These are phyloP conservation scores for Tagetes patula DNA, from an alignment of 129 eudicot species.

Conservation along the genomic window DNA sequence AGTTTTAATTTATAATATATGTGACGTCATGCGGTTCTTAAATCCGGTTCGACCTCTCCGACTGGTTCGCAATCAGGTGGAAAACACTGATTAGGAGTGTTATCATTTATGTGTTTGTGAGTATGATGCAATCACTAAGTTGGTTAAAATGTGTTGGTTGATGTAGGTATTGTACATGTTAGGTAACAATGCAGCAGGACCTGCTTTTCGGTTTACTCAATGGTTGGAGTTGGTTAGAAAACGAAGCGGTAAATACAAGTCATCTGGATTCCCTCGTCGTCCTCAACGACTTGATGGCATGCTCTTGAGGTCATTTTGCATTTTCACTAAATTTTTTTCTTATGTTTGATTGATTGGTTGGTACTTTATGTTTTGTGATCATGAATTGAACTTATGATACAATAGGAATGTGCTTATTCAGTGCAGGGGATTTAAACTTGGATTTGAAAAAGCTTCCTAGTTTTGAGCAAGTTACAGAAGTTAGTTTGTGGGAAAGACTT, in stretches of 20 bases:
- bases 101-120: background rate
- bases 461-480: slow-evolving; percentile 66
- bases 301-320: slow-evolving; percentile 55
- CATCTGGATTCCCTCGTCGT: slow-evolving; percentile 78
- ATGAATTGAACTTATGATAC: background rate
- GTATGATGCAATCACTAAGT: background rate
- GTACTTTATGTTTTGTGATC: background rate
- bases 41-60: too few species aligned
- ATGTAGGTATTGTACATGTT: slow-evolving; percentile 88
- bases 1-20: too few species aligned
- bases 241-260: slow-evolving; percentile 61
- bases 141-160: slow-evolving; percentile 17
- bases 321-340: background rate
- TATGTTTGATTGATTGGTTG: slow-evolving; percentile 3
- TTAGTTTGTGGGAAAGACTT: slow-evolving; percentile 89
- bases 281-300: slow-evolving; percentile 50
- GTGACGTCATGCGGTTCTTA: too few species aligned
- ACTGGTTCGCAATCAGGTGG: too few species aligned
- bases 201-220: slow-evolving; percentile 77
- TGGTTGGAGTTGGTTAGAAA: slow-evolving; percentile 94
- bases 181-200: slow-evolving; percentile 84
- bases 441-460: slow-evolving; percentile 39
- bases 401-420: slow-evolving; percentile 27
- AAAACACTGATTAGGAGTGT: too few species aligned
- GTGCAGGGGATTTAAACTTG: slow-evolving; percentile 63